Evolutionary conservation across 2,329 filamentous ascomycete species (phyloP), one percentile per base, ranked within the genome.

Genomic region (Penicillium digitatum): DNA sequence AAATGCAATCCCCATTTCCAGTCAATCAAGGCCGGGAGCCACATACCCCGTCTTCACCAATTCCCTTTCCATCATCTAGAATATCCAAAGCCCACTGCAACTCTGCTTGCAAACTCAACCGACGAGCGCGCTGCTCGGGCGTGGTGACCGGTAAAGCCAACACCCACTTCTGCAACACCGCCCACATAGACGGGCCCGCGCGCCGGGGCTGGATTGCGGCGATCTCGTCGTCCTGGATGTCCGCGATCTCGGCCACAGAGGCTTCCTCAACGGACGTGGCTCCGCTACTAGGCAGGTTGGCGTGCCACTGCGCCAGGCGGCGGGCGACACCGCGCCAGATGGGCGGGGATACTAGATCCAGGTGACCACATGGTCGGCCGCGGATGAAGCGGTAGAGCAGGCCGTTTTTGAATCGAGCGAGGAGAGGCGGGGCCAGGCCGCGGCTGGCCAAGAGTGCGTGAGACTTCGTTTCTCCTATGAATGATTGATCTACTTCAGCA

Each of bases 91-190:
- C 79, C 66, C 82, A 82, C 60, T 84, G 81, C 55, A 96, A 78
- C 76, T 97, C 93, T 52, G 76, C 77, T 69, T 95, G 89, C 49
- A 99, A 78, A 57, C 75, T 76, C 27, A 81, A 78, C 69, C 89
- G 86, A 61, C 89, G 84, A 62, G 82, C 74, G 57, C 81, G 82
- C 71, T 96, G 84, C 52, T 82, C 80, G 32, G 87, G 83, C 5
- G 87, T 94, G 53, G 81, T 79, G 49, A 81, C 84, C 12, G 94
- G 92, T 59, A 99, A 79, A 37, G 90, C 93, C 63, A 87, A 78
- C 54, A 96, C 90, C 94, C 94, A 99, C 76, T 92, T 95, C 72
- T 95, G 90, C 82, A 96, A 88, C 32, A 95, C 91, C 7, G 89
- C 90, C 94, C 94, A 99, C 53, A 95, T 78, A 71, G 95, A 96